These are phyloP conservation scores for Diaporthe amygdali DNA, from an alignment of 2,329 filamentous ascomycete genomes.

Conservation along the genomic window DNA sequence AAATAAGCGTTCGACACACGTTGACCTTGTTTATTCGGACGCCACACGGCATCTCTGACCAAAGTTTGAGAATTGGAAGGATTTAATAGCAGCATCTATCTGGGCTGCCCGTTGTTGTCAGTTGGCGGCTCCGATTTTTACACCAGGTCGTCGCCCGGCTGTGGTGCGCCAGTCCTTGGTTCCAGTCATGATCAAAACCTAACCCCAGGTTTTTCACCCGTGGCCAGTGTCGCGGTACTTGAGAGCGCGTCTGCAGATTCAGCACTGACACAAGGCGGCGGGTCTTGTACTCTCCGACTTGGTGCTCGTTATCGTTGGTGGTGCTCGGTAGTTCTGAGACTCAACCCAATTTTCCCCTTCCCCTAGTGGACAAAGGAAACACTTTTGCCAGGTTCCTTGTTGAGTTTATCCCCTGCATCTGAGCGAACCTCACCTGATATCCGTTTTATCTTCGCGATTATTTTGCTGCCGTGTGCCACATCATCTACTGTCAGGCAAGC, in stretches of 20 bases:
- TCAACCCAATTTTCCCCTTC: neutral
- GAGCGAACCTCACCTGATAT: neutral
- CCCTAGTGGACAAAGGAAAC: neutral
- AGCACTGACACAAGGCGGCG: conserved; percentile 11
- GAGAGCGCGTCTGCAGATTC: neutral
- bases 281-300: conserved; percentile 3
- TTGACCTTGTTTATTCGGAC: conserved; percentile 96
- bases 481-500: neutral
- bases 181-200: neutral
- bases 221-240: neutral
- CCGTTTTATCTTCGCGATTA: neutral
- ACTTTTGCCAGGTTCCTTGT: neutral
- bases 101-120: neutral
- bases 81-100: neutral
- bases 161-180: neutral
- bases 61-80: conserved; percentile 41
- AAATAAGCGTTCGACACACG: conserved; percentile 99
- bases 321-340: conserved; percentile 19
- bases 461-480: neutral
- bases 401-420: neutral
- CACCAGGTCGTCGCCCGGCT: neutral
- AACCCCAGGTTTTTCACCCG: neutral
- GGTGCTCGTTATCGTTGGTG: conserved; percentile 15
- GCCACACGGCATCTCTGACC: conserved; percentile 98
- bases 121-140: neutral